Evolutionary conservation across 352 stramenopile genomes (phyloP), one percentile per base, ranked within the genome.

Genomic region (Phytophthora meadii): DNA sequence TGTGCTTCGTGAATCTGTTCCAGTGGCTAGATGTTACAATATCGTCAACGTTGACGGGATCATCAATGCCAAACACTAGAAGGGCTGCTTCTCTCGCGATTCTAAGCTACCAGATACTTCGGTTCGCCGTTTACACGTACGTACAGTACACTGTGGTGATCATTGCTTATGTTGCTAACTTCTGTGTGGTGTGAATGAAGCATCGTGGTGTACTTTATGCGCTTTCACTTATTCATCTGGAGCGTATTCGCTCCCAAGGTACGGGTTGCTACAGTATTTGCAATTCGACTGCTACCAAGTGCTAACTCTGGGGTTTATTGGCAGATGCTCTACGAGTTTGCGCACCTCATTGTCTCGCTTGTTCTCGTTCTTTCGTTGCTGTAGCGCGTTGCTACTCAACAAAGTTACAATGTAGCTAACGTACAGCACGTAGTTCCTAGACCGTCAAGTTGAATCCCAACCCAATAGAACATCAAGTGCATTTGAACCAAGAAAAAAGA

Each of bases 151-250:
- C 4, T 24, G 22, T 32, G 14, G 9, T 6, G 32, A 17, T 50
- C 8, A 17, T 48, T 51, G 14, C 28, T 54, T 10, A 15, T 66
- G 10, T 44, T 47, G 9, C 32, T 70, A 32, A 32, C 51, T 5
- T 65, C 4, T 25, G 40, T 50, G n/a, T 50, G 11, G 27, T 69
- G 19, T 64, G 1, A 60, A 32, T 22, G 12, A 54, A 97, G 87
- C 10, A 60, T 88, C 10, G 77, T 97, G 39, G 84, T 97, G 22
- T 96, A 88, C 50, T 76, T 90, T 11, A 95, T 97, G 88, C 86
- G 89, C 37, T 94, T 94, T 61, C 89, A 97, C 65, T 72, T 97
- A 44, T 97, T 97, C 55, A 93, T 97, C 50, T 97, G 89, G 89
- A 96, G 88, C 37, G 89, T 97, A 5, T 97, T 96, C 42, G 89